phyloP scores from a whole-genome alignment of 148 eudicot genomes.

The Vaccinium vitisidaea region DNA sequence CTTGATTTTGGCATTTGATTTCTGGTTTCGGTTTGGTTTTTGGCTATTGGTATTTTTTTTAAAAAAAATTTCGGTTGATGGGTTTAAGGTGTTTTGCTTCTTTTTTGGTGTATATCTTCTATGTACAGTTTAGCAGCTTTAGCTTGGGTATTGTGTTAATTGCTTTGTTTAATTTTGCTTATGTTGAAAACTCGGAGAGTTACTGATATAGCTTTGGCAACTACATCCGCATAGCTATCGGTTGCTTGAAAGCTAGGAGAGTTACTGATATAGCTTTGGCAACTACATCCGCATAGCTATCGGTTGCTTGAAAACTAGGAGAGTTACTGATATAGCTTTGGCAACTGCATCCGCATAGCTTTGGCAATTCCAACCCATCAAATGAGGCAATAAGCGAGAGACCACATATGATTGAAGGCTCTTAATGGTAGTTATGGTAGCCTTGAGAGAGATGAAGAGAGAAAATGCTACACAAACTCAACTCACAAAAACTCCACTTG shows the following conservation, averaged over 20 bases:
- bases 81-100: neutral
- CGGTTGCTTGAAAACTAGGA: neutral
- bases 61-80: neutral
- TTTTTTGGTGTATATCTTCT: neutral
- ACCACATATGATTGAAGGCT: neutral
- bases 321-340: neutral
- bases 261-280: neutral
- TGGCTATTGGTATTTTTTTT: no score
- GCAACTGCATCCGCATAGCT: no score
- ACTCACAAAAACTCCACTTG: no score
- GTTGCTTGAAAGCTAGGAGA: no score
- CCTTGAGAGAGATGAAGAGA: no score
- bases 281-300: no score
- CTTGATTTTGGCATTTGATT: neutral
- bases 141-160: neutral
- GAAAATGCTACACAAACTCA: no score
- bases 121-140: neutral
- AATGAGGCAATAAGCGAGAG: neutral
- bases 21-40: neutral
- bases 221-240: no score
- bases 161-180: neutral
- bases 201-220: neutral
- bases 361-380: neutral
- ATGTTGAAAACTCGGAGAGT: neutral
- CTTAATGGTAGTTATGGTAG: no score